Evolutionary conservation across 345 rosid species (phyloP).

Genomic region (Noccaea bulbosa): DNA sequence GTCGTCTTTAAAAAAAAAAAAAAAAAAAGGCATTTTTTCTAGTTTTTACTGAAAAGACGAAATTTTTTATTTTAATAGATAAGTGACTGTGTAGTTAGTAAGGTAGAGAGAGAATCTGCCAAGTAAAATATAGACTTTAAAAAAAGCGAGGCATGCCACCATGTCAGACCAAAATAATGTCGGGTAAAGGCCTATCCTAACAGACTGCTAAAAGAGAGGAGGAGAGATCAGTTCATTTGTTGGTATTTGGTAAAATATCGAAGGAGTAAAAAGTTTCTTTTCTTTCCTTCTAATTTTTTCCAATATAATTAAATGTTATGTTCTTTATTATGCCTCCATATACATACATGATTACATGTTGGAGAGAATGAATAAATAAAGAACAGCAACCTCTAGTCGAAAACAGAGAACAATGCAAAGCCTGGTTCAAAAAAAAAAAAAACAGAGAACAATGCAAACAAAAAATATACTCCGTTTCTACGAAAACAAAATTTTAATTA

Average conservation of each 20-base stretch:
- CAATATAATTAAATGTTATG: too few relatives aligned
- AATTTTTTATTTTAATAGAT: background rate
- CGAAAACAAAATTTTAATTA: background rate
- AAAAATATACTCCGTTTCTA: too few relatives aligned
- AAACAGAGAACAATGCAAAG: background rate
- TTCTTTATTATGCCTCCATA: too few relatives aligned
- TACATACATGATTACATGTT: too few relatives aligned
- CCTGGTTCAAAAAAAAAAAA: too few relatives aligned
- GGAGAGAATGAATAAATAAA: too few relatives aligned
- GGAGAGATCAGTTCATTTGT: too few relatives aligned
- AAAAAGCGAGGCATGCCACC: background rate
- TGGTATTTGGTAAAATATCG: too few relatives aligned
- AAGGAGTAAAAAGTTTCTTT: too few relatives aligned
- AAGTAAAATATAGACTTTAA: background rate
- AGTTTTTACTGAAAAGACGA: background rate
- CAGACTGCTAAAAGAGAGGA: too few relatives aligned
- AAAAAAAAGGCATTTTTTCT: background rate
- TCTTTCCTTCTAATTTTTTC: too few relatives aligned
- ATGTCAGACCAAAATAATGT: constrained; percentile 5
- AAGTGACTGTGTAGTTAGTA: background rate
- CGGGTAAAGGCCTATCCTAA: background rate
- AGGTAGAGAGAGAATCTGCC: background rate
- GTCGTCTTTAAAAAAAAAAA: background rate
- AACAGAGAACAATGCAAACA: background rate
- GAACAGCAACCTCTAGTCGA: too few relatives aligned